A percentile compares a stretch with the other conserved stretches of the same genome.
These are phyloP conservation scores for Paracoccidioides brasiliensis DNA, from an alignment of 2,329 filamentous ascomycete genomes.

Conservation along the genomic window DNA sequence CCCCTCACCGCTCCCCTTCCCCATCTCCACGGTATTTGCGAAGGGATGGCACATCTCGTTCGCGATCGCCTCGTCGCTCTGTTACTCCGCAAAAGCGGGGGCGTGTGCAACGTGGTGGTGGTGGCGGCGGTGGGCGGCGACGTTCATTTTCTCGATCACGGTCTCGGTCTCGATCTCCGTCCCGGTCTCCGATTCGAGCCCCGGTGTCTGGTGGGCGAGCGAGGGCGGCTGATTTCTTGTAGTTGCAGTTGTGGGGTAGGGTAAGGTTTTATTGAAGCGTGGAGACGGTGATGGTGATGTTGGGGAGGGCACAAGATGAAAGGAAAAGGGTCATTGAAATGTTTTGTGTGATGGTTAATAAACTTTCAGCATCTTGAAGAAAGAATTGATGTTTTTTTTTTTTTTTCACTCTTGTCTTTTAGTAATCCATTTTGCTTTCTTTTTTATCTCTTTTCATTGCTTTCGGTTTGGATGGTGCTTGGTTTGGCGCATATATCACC, in stretches of 20 bases:
- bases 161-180: conserved; percentile 11
- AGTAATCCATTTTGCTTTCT: neutral
- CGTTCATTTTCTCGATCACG: neutral
- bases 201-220: conserved; percentile 7
- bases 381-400: neutral
- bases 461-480: neutral
- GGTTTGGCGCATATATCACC: neutral
- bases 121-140: conserved; percentile 5
- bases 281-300: too few species aligned
- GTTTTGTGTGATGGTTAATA: neutral
- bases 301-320: neutral
- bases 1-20: conserved; percentile 18
- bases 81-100: conserved; percentile 10
- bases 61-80: conserved; percentile 11
- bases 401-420: neutral
- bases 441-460: neutral
- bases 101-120: conserved; percentile 2
- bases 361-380: neutral
- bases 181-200: conserved; percentile 11
- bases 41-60: conserved; percentile 10
- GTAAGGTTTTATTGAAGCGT: neutral
- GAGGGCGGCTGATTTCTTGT: conserved; percentile 11
- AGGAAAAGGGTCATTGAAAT: neutral
- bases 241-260: neutral
- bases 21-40: conserved; percentile 12